A percentile compares a stretch with the other conserved stretches of the same genome.
These are phyloP conservation scores for Trichosporon coremiiforme DNA, from an alignment of 1,284 basidiomycete genomes.

Conservation along the genomic window DNA sequence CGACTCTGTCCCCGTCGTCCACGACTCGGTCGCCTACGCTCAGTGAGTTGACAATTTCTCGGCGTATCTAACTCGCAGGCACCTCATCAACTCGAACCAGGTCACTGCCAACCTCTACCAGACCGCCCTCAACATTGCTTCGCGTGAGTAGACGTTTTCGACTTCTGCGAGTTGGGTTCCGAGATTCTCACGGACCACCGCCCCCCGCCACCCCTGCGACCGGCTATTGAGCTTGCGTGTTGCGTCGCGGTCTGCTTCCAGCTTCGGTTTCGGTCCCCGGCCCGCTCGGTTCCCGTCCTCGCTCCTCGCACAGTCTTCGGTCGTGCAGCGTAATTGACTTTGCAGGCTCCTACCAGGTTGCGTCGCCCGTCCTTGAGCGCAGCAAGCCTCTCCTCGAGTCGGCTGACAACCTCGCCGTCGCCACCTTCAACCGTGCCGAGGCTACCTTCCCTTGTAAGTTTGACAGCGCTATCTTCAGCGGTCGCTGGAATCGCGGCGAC, in stretches of 20 bases:
- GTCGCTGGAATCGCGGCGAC: neutral
- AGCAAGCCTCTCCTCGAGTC: constrained; percentile 53
- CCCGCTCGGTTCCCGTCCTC: constrained; percentile 2
- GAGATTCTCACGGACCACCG: constrained; percentile 8
- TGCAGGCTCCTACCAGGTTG: constrained; percentile 50
- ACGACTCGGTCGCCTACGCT: constrained; percentile 54
- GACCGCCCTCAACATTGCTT: constrained; percentile 47
- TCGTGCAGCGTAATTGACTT: neutral
- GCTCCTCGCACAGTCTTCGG: neutral
- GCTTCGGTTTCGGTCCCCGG: neutral
- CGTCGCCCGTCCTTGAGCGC: constrained; percentile 49
- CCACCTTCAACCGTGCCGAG: constrained; percentile 54
- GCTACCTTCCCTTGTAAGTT: constrained; percentile 53
- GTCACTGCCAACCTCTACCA: constrained; percentile 50
- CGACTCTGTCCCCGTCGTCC: constrained; percentile 52
- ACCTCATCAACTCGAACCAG: constrained; percentile 48
- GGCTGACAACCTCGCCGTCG: constrained; percentile 54
- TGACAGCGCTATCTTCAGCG: neutral
- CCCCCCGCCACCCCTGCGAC: neutral
- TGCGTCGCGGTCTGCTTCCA: neutral
- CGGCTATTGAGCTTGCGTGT: neutral
- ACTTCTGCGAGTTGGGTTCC: neutral
- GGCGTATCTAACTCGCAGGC: constrained; percentile 29
- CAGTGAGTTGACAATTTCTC: constrained; percentile 41
- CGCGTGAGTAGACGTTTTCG: constrained; percentile 39